phyloP scores from a whole-genome alignment of 2,329 filamentous ascomycete genomes.

The Colletotrichum paranaense region DNA sequence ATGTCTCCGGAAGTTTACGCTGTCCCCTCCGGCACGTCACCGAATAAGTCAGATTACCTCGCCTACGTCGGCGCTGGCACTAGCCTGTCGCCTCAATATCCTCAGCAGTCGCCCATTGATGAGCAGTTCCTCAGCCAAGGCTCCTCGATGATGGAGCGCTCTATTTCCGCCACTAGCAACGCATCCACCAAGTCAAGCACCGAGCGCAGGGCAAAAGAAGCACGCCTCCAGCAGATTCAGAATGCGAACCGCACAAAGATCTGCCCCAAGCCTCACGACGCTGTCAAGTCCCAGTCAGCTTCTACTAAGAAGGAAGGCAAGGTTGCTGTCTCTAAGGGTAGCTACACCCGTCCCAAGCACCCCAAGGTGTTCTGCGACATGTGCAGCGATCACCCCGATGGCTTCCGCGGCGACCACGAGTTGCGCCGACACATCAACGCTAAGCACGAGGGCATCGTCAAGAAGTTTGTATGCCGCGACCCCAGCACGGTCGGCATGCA shows the following conservation, averaged over 20 bases:
- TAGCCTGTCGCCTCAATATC: slow-evolving; percentile 46
- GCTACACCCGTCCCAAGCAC: slow-evolving; percentile 72
- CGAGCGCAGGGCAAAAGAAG: slow-evolving; percentile 59
- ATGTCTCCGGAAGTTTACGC: slow-evolving; percentile 40
- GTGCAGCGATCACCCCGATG: slow-evolving; percentile 79
- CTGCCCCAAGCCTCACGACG: slow-evolving; percentile 56
- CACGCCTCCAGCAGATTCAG: slow-evolving; percentile 57
- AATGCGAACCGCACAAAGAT: slow-evolving; percentile 53
- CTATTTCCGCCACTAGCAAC: slow-evolving; percentile 58
- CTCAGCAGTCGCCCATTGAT: slow-evolving; percentile 42
- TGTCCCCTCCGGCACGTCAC: slow-evolving; percentile 35
- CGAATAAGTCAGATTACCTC: slow-evolving; percentile 46
- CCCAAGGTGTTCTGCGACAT: slow-evolving; percentile 76
- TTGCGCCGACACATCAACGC: slow-evolving; percentile 73
- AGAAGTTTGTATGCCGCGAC: slow-evolving; percentile 70
- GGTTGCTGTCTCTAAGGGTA: slow-evolving; percentile 53
- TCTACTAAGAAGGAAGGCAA: slow-evolving; percentile 54
- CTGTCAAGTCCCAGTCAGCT: slow-evolving; percentile 39
- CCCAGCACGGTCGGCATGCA: slow-evolving; percentile 54
- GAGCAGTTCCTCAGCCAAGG: slow-evolving; percentile 40
- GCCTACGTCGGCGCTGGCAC: slow-evolving; percentile 53
- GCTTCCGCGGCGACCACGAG: slow-evolving; percentile 90
- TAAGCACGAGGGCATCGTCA: slow-evolving; percentile 70
- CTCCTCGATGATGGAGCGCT: slow-evolving; percentile 59
- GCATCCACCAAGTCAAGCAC: slow-evolving; percentile 57